Conservation (phyloP, 352 stramenopile species). For the Aphanomyces cochlioides region DNA sequence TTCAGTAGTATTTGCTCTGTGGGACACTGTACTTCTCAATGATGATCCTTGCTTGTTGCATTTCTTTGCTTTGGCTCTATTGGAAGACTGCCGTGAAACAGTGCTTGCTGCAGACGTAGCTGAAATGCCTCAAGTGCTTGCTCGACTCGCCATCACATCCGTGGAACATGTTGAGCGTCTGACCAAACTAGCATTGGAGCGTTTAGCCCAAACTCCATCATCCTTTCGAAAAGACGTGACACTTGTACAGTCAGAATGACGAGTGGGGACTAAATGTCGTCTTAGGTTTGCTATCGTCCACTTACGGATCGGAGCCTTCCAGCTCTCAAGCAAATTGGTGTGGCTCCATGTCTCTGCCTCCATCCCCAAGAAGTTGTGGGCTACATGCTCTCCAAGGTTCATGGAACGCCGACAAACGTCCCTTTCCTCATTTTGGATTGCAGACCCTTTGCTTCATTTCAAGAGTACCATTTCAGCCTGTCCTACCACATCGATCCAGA, state of each 20-base stretch:
- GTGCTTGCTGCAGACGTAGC: conserved; percentile 68
- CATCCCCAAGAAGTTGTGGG: conserved; percentile 77
- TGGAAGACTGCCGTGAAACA: conserved; percentile 48
- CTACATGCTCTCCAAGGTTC: conserved; percentile 47
- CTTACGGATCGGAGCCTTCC: conserved; percentile 62
- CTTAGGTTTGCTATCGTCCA: conserved; percentile 76
- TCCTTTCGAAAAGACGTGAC: conserved; percentile 74
- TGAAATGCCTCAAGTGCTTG: conserved; percentile 80
- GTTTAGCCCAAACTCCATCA: conserved; percentile 61
- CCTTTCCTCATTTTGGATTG: conserved; percentile 85
- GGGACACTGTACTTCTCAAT: conserved; percentile 89
- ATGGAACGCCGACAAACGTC: conserved; percentile 29
- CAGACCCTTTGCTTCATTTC: conserved; percentile 64
- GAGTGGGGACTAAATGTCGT: conserved; percentile 15
- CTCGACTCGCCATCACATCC: conserved; percentile 58
- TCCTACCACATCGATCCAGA: conserved; percentile 86
- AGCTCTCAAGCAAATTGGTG: conserved; percentile 56
- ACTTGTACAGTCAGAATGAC: conserved; percentile 3
- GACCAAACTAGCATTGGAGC: conserved; percentile 45
- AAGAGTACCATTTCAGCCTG: conserved; percentile 72
- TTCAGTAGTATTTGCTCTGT: conserved; percentile 77
- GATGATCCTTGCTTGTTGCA: conserved; percentile 86
- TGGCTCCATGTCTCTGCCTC: conserved; percentile 72
- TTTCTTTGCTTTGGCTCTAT: conserved; percentile 85
- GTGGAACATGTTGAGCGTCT: conserved; percentile 57